Conservation (phyloP, 352 stramenopile genomes). For the Globisporangium canariense region DNA sequence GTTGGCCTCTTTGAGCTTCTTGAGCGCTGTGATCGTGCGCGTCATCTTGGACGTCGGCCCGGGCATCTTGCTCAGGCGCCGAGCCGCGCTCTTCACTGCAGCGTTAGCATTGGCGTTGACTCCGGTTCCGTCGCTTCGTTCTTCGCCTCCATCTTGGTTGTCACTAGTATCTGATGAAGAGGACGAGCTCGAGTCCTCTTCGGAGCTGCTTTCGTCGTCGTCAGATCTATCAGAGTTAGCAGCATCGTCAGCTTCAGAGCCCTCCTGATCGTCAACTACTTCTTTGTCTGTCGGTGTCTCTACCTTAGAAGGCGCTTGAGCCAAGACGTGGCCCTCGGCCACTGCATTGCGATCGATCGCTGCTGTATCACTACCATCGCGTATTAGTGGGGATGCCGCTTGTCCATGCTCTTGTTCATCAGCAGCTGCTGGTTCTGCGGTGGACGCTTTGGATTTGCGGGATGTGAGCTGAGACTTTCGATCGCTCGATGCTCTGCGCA, state of each 20-base stretch:
- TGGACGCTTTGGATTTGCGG: conserved; percentile 14
- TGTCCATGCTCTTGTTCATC: neutral
- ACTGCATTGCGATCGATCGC: neutral
- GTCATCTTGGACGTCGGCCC: conserved; percentile 35
- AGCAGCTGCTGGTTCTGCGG: conserved; percentile 21
- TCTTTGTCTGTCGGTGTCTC: neutral
- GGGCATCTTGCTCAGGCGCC: conserved; percentile 1
- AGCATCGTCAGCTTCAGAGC: too few species aligned
- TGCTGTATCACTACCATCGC: neutral
- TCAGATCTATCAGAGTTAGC: neutral
- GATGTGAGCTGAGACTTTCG: conserved; percentile 14
- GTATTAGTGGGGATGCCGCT: neutral
- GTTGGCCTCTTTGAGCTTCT: conserved; percentile 63
- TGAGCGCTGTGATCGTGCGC: conserved; percentile 53
- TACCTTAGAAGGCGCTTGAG: neutral
- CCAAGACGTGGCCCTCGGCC: neutral
- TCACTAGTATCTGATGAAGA: conserved; percentile 1
- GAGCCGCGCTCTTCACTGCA: neutral
- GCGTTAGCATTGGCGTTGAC: neutral
- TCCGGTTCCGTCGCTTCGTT: neutral
- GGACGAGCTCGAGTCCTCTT: neutral
- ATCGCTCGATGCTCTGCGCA: neutral
- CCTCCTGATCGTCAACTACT: neutral
- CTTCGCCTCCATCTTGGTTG: conserved; percentile 4
- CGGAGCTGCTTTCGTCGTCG: neutral